phyloP scores from a whole-genome alignment of 495 filamentous ascomycete genomes.

The Penicillium paradoxum region DNA sequence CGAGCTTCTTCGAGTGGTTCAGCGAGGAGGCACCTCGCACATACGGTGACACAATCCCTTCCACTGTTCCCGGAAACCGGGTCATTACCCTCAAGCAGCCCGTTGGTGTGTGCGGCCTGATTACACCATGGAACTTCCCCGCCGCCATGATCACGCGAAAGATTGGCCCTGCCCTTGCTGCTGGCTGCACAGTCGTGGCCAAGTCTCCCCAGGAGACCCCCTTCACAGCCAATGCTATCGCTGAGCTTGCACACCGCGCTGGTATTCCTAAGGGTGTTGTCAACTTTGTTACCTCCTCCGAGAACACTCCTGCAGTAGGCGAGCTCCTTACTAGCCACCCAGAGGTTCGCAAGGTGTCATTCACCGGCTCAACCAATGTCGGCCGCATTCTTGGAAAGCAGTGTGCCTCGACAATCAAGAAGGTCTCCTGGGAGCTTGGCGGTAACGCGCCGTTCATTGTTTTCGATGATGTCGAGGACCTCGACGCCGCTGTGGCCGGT shows the following conservation, averaged over 20 bases:
- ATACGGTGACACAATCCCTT: constrained; percentile 72
- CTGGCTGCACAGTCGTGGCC: constrained; percentile 77
- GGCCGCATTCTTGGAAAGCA: constrained; percentile 86
- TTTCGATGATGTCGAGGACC: constrained; percentile 77
- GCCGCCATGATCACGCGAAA: constrained; percentile 91
- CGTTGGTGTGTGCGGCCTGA: constrained; percentile 88
- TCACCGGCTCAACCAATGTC: constrained; percentile 84
- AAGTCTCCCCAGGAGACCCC: constrained; percentile 87
- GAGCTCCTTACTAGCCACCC: constrained; percentile 65
- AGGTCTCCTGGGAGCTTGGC: constrained; percentile 80
- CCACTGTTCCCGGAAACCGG: constrained; percentile 64
- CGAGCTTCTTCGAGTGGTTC: constrained; percentile 76
- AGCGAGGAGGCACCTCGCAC: constrained; percentile 65
- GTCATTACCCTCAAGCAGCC: constrained; percentile 78
- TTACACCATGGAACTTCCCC: constrained; percentile 97
- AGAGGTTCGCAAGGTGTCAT: constrained; percentile 76
- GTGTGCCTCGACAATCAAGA: constrained; percentile 74
- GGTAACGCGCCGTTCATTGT: constrained; percentile 94
- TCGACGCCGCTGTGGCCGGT: constrained; percentile 70
- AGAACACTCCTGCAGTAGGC: constrained; percentile 71
- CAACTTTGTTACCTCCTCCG: constrained; percentile 68
- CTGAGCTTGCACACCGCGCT: constrained; percentile 75
- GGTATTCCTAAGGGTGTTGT: constrained; percentile 82
- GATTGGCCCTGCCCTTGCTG: constrained; percentile 77
- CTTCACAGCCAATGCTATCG: constrained; percentile 74